A percentile compares a stretch with the other conserved stretches of the same genome.
phyloP scores from a whole-genome alignment of 805 yeast species.

The Metschnikowia corniflorae region DNA sequence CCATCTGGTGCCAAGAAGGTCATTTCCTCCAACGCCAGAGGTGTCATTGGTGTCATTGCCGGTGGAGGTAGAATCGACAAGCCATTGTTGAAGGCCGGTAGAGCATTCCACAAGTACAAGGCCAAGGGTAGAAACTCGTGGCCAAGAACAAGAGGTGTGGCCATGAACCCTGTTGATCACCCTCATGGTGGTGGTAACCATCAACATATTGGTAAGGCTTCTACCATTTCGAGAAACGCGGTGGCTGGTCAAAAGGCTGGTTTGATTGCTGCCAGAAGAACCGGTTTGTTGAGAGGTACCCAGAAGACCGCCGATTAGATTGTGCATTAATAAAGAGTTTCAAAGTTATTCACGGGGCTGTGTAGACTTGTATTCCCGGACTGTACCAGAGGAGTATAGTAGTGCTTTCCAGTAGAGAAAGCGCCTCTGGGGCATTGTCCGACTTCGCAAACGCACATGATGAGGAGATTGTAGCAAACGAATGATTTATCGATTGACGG shows the following conservation, averaged over 20 bases:
- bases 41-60: constrained; percentile 99
- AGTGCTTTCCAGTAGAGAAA: too few species aligned
- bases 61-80: constrained; percentile 99
- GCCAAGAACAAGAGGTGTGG: constrained; percentile 99
- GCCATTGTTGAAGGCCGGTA: constrained; percentile 99
- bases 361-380: too few species aligned
- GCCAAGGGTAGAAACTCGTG: constrained; percentile 99
- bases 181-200: constrained; percentile 99
- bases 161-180: constrained; percentile 99
- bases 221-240: constrained; percentile 98
- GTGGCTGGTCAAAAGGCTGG: constrained; percentile 99
- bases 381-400: too few species aligned
- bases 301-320: constrained; percentile 64
- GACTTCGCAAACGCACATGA: too few species aligned
- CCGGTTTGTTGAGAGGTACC: constrained; percentile 99
- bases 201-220: constrained; percentile 99
- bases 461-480: too few species aligned
- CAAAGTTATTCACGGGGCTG: too few species aligned
- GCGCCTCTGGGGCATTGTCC: too few species aligned
- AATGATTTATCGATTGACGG: too few species aligned
- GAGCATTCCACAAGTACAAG: constrained; percentile 99
- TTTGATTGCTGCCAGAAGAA: constrained; percentile 99
- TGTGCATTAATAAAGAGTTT: constrained; percentile 20
- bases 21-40: constrained; percentile 94
- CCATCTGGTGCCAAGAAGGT: constrained; percentile 99